Percentiles rank a stretch among this genome's conserved stretches.
Conservation (phyloP, 2,329 filamentous ascomycete species). For the Xylogone sp. region DNA sequence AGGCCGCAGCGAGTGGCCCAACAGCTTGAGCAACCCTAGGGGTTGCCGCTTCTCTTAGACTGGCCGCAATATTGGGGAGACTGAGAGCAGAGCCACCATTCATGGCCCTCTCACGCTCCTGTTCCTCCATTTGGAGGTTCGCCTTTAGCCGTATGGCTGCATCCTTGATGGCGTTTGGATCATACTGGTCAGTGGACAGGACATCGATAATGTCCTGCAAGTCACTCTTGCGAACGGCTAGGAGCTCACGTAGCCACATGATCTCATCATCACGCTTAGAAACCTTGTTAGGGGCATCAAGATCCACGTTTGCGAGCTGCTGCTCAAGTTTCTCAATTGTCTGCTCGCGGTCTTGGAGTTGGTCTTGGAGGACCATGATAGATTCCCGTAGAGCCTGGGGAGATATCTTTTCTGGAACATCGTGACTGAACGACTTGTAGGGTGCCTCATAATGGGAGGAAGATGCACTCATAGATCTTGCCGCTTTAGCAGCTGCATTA, state of each 20-base stretch:
- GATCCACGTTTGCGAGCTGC: conserved; percentile 64
- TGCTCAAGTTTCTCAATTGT: conserved; percentile 85
- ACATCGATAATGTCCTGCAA: conserved; percentile 86
- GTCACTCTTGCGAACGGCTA: conserved; percentile 86
- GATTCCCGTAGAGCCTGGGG: conserved; percentile 93
- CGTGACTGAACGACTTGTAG: conserved; percentile 33
- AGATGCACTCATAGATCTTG: conserved; percentile 41
- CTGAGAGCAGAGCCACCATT: conserved; percentile 63
- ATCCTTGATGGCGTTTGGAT: conserved; percentile 78
- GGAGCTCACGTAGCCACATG: conserved; percentile 87
- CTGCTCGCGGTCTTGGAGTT: conserved; percentile 89
- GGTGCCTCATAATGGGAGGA: conserved; percentile 9
- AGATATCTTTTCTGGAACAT: conserved; percentile 80
- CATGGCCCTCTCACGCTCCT: conserved; percentile 84
- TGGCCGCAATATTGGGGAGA: conserved; percentile 72
- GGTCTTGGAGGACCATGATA: conserved; percentile 93
- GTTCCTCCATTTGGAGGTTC: conserved; percentile 96
- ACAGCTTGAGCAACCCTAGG: conserved; percentile 83
- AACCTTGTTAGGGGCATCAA: conserved; percentile 75
- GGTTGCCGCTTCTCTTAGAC: conserved; percentile 71
- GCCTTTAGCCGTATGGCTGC: conserved; percentile 90
- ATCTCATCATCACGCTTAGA: conserved; percentile 94
- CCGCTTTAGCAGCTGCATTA: conserved; percentile 74
- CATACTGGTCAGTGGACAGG: conserved; percentile 69
- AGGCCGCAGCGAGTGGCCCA: conserved; percentile 78